Percentiles rank a stretch among this genome's conserved stretches.
Conservation (phyloP, 2,329 filamentous ascomycete species). For the Fusarium hainanense region DNA sequence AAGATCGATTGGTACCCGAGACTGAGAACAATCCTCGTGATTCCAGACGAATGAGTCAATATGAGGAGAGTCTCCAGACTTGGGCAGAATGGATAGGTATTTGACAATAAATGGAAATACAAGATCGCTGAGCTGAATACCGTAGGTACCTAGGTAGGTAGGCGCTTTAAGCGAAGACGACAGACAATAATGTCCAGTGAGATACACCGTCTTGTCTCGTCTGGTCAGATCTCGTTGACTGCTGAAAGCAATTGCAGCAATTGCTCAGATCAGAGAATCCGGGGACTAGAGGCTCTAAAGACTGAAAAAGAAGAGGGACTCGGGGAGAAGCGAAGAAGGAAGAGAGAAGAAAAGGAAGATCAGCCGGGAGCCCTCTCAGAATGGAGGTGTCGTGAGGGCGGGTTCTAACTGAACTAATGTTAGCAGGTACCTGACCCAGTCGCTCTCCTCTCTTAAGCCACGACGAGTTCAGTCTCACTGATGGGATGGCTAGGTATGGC, state of each 20-base stretch:
- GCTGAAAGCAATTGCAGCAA: slow-evolving; percentile 31
- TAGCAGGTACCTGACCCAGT: neutral
- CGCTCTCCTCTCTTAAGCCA: neutral
- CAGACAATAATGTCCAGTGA: neutral
- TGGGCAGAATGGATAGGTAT: neutral
- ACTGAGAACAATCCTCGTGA: slow-evolving; percentile 11
- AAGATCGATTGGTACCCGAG: slow-evolving; percentile 31
- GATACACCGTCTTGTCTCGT: neutral
- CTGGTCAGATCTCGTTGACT: neutral
- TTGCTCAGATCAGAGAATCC: slow-evolving; percentile 18
- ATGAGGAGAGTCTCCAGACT: slow-evolving; percentile 1
- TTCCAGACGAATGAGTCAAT: slow-evolving; percentile 15
- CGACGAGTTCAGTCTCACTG: neutral
- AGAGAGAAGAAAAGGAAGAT: slow-evolving; percentile 20
- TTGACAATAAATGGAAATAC: slow-evolving; percentile 11
- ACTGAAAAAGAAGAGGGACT: slow-evolving; percentile 22
- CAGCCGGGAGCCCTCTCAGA: slow-evolving; percentile 22
- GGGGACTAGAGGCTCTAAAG: slow-evolving; percentile 26
- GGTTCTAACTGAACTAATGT: slow-evolving; percentile 3
- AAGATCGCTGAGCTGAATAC: neutral
- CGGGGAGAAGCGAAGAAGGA: slow-evolving; percentile 14
- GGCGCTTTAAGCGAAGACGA: neutral
- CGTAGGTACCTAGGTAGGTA: slow-evolving; percentile 10
- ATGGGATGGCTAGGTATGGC: neutral
- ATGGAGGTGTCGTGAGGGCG: slow-evolving; percentile 28